phyloP scores from a whole-genome alignment of 2,329 filamentous ascomycete genomes.

The Dactylellina cionopaga region DNA sequence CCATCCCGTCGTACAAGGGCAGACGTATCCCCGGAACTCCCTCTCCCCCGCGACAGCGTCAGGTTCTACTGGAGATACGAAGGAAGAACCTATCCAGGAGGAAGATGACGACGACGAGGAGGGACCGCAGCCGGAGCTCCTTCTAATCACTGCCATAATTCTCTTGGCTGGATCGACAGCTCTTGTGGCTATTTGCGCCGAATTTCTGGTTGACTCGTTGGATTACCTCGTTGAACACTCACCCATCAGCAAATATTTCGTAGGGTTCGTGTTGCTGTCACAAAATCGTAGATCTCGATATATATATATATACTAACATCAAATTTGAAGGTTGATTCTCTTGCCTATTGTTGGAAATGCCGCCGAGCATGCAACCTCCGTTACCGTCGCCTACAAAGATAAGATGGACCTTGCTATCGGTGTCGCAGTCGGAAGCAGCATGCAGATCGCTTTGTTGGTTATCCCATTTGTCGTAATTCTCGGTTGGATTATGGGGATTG shows the following conservation, averaged over 20 bases:
- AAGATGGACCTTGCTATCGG: constrained; percentile 70
- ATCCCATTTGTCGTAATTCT: constrained; percentile 69
- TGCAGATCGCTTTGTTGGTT: constrained; percentile 70
- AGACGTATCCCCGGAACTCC: constrained; percentile 21
- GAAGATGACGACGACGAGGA: constrained; percentile 73
- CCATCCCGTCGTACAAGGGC: constrained; percentile 28
- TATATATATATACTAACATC: neutral
- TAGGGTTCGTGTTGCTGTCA: constrained; percentile 59
- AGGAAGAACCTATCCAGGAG: constrained; percentile 58
- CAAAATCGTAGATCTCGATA: neutral
- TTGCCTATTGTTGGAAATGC: constrained; percentile 70
- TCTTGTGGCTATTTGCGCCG: constrained; percentile 78
- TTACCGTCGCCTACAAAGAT: constrained; percentile 68
- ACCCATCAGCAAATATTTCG: constrained; percentile 68
- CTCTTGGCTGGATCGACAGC: constrained; percentile 79
- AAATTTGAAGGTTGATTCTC: constrained; percentile 63
- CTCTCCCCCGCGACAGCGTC: constrained; percentile 21
- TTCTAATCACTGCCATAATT: constrained; percentile 75
- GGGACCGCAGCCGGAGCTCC: constrained; percentile 77
- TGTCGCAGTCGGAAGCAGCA: constrained; percentile 66
- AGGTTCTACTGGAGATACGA: constrained; percentile 22
- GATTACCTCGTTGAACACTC: constrained; percentile 66
- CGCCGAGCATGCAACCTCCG: constrained; percentile 68
- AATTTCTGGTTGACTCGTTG: constrained; percentile 68
- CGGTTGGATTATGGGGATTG: constrained; percentile 66